Evolutionary conservation across 306 rosid species (phyloP).

Genomic region (Sophora flavescens): DNA sequence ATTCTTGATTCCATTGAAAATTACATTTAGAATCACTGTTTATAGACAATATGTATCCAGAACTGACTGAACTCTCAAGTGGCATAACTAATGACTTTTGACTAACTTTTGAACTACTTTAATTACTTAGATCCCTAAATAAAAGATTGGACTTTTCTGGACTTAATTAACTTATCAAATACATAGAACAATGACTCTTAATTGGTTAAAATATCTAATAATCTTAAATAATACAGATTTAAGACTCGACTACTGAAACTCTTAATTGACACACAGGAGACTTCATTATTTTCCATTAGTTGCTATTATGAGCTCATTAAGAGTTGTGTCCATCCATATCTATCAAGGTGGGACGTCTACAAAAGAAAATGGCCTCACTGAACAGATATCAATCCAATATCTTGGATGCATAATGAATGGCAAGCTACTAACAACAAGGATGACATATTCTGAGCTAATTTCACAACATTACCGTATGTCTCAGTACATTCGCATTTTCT

Average conservation of each 20-base stretch:
- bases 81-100: neutral
- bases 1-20: neutral
- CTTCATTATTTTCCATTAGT: neutral
- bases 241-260: neutral
- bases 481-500: neutral
- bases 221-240: neutral
- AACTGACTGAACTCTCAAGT: neutral
- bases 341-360: neutral
- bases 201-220: neutral
- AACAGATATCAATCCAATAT: conserved; percentile 13
- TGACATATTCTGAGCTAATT: conserved; percentile 19
- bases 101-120: neutral
- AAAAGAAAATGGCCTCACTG: conserved; percentile 5
- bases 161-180: neutral
- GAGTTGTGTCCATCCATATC: conserved; percentile 14
- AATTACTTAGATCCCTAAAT: neutral
- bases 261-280: neutral
- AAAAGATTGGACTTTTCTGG: neutral
- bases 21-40: neutral
- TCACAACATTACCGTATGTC: conserved; percentile 15
- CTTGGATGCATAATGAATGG: conserved; percentile 4
- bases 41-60: neutral
- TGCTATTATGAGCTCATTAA: conserved; percentile 5
- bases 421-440: neutral
- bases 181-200: neutral